Evolutionary conservation across 208 protist species (phyloP).

Genomic region (Endotrypanum monterogeii): DNA sequence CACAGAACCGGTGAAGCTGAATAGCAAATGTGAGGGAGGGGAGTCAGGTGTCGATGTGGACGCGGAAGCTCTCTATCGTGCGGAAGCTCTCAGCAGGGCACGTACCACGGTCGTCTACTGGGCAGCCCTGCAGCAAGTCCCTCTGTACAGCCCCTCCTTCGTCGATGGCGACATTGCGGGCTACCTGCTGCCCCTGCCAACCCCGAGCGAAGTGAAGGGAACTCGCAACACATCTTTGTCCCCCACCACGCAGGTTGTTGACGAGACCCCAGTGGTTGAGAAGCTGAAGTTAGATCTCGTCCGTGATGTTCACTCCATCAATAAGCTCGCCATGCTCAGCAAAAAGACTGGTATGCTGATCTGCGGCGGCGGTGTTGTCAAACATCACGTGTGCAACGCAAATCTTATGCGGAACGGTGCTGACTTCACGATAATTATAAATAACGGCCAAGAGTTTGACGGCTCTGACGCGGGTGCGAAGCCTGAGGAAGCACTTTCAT

Average conservation of each 20-base stretch:
- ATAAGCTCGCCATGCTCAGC: slow-evolving; percentile 94
- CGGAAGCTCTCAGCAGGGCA: slow-evolving; percentile 44
- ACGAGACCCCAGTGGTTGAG: background rate
- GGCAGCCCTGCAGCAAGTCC: slow-evolving; percentile 73
- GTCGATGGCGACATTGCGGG: slow-evolving; percentile 74
- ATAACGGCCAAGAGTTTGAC: slow-evolving; percentile 98
- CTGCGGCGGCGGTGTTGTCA: slow-evolving; percentile 97
- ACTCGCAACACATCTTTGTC: background rate
- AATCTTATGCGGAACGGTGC: slow-evolving; percentile 99
- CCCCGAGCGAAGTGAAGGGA: background rate
- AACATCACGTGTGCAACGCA: slow-evolving; percentile 99
- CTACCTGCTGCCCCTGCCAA: slow-evolving; percentile 39
- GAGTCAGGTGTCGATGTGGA: background rate
- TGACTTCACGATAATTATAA: slow-evolving; percentile 98
- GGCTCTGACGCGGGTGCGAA: slow-evolving; percentile 97
- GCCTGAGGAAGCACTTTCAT: slow-evolving; percentile 99
- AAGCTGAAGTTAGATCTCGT: slow-evolving; percentile 82
- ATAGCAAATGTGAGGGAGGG: background rate
- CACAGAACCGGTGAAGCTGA: background rate
- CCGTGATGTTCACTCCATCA: slow-evolving; percentile 96
- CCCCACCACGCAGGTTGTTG: background rate
- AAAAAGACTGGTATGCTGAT: slow-evolving; percentile 98
- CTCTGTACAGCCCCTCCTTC: slow-evolving; percentile 85
- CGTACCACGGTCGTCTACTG: slow-evolving; percentile 78
- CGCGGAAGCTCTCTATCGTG: background rate